Base-by-base conservation (phyloP, 192 early-diverging fungal genomes). In the Coemansia sp. region DNA sequence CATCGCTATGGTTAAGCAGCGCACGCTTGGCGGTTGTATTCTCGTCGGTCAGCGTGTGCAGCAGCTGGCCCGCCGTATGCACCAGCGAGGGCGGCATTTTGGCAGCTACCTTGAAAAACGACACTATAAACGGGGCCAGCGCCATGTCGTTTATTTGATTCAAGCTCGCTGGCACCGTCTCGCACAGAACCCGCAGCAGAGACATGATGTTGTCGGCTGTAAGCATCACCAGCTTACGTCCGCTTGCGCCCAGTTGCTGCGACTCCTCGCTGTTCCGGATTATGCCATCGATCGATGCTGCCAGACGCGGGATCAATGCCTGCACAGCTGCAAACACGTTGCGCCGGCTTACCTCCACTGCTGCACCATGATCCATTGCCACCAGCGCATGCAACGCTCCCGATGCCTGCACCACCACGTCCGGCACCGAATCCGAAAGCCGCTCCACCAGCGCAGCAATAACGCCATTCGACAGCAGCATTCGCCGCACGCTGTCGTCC, bases 31-130 rank as follows among this genome's bases (percentile, higher is more conserved):
- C 80, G 3, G 80, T 76, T 11, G 67, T 55, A 57, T 92, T 91
- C 14, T 88, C 88, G 47, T 93, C 91, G 0, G 91, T 89, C 39
- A 96, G 72, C 3, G 90, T 90, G 59, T 89, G 86, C 12, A 96
- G 74, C 39, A 86, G 90, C 74, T 93, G 91, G 7, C 80, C 90
- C 23, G 79, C 73, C 2, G 61, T 67, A 49, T 71, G 63, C 52
- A 81, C 57, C 48, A 72, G 57, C 14, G 73, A 69, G 11, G 59
- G 26, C 2, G 70, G 69, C 23, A 73, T 59, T 50, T 52, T 75
- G 37, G 55, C 67, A 33, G 55, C 45, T 15, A 72, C 79, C 52
- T 65, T 66, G 42, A 92, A 77, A 50, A 91, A 92, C 12, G 86
- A 83, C 21, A 90, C 75, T 11, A 93, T 64, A 59, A 89, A 86